Percentiles rank a stretch among this genome's conserved stretches.
These are phyloP conservation scores for Fraxinus albicans DNA, from an alignment of 305 asterid species.

Conservation along the genomic window DNA sequence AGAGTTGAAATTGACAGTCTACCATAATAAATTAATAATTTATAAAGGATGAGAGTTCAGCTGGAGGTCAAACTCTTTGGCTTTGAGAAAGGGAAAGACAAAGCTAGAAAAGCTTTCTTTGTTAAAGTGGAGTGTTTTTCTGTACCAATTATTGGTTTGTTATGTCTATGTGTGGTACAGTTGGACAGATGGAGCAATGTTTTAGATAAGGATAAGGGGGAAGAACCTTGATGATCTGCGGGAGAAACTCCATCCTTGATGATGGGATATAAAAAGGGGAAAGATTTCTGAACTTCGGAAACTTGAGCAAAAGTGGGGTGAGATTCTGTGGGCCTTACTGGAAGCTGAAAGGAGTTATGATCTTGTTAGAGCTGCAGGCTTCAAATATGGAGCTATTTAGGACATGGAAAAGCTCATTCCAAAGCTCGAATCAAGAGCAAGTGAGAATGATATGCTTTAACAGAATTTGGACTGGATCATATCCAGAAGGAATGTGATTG, in stretches of 20 bases:
- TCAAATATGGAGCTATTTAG: slow-evolving; percentile 75
- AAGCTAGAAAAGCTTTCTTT: slow-evolving; percentile 54
- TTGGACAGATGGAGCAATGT: not conserved
- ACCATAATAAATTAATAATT: slow-evolving; percentile 78
- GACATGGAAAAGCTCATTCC: slow-evolving; percentile 72
- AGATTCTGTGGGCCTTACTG: slow-evolving; percentile 55
- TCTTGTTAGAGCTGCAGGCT: slow-evolving; percentile 81
- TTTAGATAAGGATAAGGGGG: slow-evolving; percentile 39
- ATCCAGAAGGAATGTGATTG: slow-evolving; percentile 88
- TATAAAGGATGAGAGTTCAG: slow-evolving; percentile 77
- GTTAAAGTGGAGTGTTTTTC: slow-evolving; percentile 50
- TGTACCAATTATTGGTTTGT: not conserved
- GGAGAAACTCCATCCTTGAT: slow-evolving; percentile 71
- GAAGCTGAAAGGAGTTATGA: slow-evolving; percentile 88
- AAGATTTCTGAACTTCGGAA: slow-evolving; percentile 67
- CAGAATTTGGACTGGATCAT: slow-evolving; percentile 84
- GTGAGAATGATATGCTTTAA: slow-evolving; percentile 53
- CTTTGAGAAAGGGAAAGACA: slow-evolving; percentile 85
- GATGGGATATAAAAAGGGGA: slow-evolving; percentile 79
- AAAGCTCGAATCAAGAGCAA: slow-evolving; percentile 49
- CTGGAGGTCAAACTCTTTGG: slow-evolving; percentile 83
- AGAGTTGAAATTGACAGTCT: slow-evolving; percentile 91
- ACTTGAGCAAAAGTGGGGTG: slow-evolving; percentile 55
- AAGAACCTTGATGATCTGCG: slow-evolving; percentile 83
- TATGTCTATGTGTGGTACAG: not conserved